These are phyloP conservation scores for Aspergillus panamensis DNA, from an alignment of 495 filamentous ascomycete genomes.

Conservation along the genomic window DNA sequence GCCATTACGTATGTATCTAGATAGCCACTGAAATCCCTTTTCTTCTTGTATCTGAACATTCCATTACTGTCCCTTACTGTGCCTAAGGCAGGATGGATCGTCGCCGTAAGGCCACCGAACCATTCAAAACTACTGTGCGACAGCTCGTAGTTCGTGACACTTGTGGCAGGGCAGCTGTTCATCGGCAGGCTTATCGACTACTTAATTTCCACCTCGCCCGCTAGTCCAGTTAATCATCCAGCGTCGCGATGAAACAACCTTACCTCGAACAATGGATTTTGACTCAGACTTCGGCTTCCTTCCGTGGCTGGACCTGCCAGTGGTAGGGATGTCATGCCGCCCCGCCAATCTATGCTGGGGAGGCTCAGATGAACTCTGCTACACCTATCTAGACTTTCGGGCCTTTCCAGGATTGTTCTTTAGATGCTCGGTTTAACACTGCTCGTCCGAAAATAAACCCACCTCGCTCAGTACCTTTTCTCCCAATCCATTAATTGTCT, in stretches of 20 bases:
- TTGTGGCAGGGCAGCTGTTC: background rate
- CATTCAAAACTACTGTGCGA: too few relatives aligned
- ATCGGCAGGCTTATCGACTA: background rate
- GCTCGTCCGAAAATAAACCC: background rate
- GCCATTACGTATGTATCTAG: too few relatives aligned
- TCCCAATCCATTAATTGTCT: background rate
- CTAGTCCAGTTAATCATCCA: background rate
- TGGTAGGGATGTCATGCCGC: conserved; percentile 1
- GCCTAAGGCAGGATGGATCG: conserved; percentile 14
- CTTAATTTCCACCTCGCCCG: too few relatives aligned
- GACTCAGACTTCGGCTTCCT: background rate
- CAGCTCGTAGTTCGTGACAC: too few relatives aligned
- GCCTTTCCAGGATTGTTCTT: conserved; percentile 1
- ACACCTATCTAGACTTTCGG: background rate
- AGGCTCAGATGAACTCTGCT: background rate
- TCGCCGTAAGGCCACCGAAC: background rate
- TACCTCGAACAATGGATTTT: background rate
- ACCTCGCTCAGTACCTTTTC: background rate
- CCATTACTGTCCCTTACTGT: too few relatives aligned
- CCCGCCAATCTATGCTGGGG: background rate
- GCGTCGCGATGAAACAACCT: background rate
- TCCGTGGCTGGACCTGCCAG: background rate
- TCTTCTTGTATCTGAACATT: too few relatives aligned
- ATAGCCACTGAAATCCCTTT: too few relatives aligned
- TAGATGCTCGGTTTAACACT: background rate